Conservation (phyloP, 805 yeast genomes). For the Limtongia smithiae region DNA sequence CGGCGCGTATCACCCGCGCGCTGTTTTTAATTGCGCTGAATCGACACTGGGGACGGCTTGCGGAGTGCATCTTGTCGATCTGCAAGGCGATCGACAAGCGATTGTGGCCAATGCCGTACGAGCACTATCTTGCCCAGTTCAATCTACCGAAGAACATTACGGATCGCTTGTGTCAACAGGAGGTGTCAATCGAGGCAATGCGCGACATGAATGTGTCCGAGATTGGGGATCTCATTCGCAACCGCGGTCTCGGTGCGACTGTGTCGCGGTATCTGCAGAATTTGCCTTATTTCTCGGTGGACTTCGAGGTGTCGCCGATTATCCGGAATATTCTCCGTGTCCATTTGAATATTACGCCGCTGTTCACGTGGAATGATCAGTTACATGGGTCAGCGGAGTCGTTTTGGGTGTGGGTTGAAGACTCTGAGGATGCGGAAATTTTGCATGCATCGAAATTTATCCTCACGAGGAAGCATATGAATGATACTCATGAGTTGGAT, state of each 20-base stretch:
- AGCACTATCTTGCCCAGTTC: constrained; percentile 87
- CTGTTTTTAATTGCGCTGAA: constrained; percentile 80
- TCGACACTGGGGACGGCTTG: constrained; percentile 84
- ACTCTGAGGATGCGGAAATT: constrained; percentile 66
- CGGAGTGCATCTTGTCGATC: constrained; percentile 68
- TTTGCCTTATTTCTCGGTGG: constrained; percentile 73
- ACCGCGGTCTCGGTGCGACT: constrained; percentile 64
- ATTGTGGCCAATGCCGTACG: constrained; percentile 68
- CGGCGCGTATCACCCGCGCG: constrained; percentile 90
- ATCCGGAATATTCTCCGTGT: constrained; percentile 82
- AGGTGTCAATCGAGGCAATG: constrained; percentile 56
- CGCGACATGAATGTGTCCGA: constrained; percentile 72
- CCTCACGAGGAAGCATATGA: constrained; percentile 55
- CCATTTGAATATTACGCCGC: constrained; percentile 64
- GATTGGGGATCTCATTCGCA: constrained; percentile 86
- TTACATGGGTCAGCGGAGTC: constrained; percentile 79
- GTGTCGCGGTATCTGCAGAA: constrained; percentile 58
- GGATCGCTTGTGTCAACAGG: constrained; percentile 56
- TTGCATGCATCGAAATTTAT: constrained; percentile 80
- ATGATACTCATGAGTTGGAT: constrained; percentile 65
- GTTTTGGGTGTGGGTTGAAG: constrained; percentile 93
- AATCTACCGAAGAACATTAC: constrained; percentile 59
- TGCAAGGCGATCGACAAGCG: constrained; percentile 84
- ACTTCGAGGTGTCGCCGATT: constrained; percentile 83
- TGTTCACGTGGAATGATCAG: constrained; percentile 79